Percentiles rank a stretch among this genome's conserved stretches.
These are phyloP conservation scores for Emydomyces testavorans DNA, from an alignment of 2,329 filamentous ascomycete genomes.

Conservation along the genomic window DNA sequence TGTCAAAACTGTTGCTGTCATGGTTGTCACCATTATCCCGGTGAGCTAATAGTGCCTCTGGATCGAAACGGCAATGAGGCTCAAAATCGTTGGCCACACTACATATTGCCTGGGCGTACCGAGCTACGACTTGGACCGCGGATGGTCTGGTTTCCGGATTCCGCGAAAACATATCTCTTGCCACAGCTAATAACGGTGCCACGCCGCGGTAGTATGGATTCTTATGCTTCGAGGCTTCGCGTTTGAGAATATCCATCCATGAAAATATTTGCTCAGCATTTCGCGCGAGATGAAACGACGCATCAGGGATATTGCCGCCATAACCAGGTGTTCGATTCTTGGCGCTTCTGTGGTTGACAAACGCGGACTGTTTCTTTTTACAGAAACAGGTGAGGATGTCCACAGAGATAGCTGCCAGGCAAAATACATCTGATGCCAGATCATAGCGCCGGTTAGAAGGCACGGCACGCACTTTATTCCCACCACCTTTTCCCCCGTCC, in stretches of 20 bases:
- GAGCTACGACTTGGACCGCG: slow-evolving; percentile 24
- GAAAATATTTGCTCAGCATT: slow-evolving; percentile 45
- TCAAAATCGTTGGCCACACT: slow-evolving; percentile 9
- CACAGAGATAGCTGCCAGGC: slow-evolving; percentile 47
- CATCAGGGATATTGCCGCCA: slow-evolving; percentile 42
- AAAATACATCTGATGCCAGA: slow-evolving; percentile 45
- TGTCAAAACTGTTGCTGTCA: background rate
- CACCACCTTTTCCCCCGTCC: too few species aligned
- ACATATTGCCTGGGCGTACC: slow-evolving; percentile 20
- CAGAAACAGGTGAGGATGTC: slow-evolving; percentile 50
- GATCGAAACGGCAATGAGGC: slow-evolving; percentile 8
- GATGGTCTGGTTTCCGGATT: slow-evolving; percentile 26
- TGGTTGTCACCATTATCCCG: background rate
- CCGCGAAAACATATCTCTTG: slow-evolving; percentile 29
- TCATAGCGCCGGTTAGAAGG: background rate
- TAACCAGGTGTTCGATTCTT: slow-evolving; percentile 33
- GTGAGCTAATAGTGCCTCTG: background rate
- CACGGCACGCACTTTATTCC: background rate
- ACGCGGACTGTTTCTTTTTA: slow-evolving; percentile 46
- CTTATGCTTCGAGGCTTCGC: slow-evolving; percentile 37
- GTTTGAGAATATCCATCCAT: slow-evolving; percentile 44
- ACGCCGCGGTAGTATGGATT: slow-evolving; percentile 30
- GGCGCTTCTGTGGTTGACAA: slow-evolving; percentile 44
- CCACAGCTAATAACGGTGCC: slow-evolving; percentile 29
- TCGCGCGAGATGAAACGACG: slow-evolving; percentile 44